Evolutionary conservation across 2,329 filamentous ascomycete genomes (phyloP), one percentile per base, ranked within the genome.

Genomic region (Dactylella cylindrospora): DNA sequence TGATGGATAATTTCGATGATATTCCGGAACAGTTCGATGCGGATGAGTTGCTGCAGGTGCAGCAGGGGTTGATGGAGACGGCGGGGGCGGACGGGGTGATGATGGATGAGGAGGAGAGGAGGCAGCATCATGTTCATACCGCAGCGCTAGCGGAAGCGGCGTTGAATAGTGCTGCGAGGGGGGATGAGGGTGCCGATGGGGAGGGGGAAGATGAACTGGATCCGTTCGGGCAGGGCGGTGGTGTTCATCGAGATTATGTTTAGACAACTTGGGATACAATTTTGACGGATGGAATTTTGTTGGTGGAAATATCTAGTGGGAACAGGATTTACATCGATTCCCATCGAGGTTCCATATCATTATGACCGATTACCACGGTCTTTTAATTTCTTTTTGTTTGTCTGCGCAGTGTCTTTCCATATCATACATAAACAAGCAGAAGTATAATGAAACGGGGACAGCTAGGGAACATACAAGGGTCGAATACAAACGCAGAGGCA

Each of bases 1-100:
- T 62, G 6, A 53, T 62, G 20, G 36, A 53, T 25, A 50, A 49
- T 29, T 62, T 62, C 20, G 57, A 61, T 20, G 55, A 49, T 43
- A 49, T 61, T 3, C 55, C n/a, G n/a, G n/a, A 35, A 31, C 47
- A 38, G 38, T 62, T 62, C 25, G 57, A 62, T 29, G 46, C 40
- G n/a, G 44, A 41, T 9, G 53, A 49, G 15, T 22, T 59, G 15
- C 53, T 49, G 17, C 35, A 54, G 13, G 57, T 28, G 36, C 57
- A 6, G 25, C 44, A 9, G 20, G 29, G 32, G 6, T 33, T 5
- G 19, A 36, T 20, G 40, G 20, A 20, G 49, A 53, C 26, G 49
- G 49, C 2, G 57, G 28, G n/a, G 47, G n/a, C n/a, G n/a, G n/a
- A n/a, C n/a, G n/a, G 43, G 3, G 9, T 62, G 5, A 44, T 25